Base-by-base conservation (phyloP, 2,329 filamentous ascomycete species). In the Hortaea werneckii region DNA sequence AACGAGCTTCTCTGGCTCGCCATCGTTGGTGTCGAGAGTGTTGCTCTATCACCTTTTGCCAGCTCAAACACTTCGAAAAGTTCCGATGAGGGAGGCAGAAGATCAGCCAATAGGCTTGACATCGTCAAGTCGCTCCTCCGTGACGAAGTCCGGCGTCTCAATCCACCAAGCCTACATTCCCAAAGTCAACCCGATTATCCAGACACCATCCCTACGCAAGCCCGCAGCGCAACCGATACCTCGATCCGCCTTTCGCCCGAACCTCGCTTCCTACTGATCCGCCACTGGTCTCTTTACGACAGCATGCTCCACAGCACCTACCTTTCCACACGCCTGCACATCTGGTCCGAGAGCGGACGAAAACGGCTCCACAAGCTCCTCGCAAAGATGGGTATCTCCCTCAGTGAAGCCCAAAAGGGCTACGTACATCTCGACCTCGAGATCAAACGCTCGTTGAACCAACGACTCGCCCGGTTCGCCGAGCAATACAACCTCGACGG, bases 341-440 rank as follows among this genome's bases (percentile, higher is more conserved):
- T 95, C 40, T 98, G 92, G 90, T 94, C 83, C 49, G 92, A 96
- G 51, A 78, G 77, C 42, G 92, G 92, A 3, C 77, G 86, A 44
- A 94, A 94, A 64, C 79, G 90, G 43, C 72, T 98, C 13, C 87
- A 95, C 65, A 96, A 96, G 62, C 76, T 98, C 0, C 76, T 98
- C 2, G 92, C 92, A 38, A 98, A 96, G 67, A 98, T 98, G 90
- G 92, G 92, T 29, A 86, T 98, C 45, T 94, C 87, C 59, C 72
- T 96, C 34, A 84, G 83, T 5, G 90, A 98, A 67, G 95, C 89
- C 68, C 89, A 87, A 58, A 92, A 96, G 66, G 90, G 82, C 62
- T 98, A 96, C 63, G 87, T 88, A 0, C 92, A 98, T 65, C 96
- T 98, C 89, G 90, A 96, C 66, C 94, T 95, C 81, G 83, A 94